A percentile compares a stretch with the other conserved stretches of the same genome.
phyloP scores from a whole-genome alignment of 169 alveolate genomes.

The Eimeria tenella region DNA sequence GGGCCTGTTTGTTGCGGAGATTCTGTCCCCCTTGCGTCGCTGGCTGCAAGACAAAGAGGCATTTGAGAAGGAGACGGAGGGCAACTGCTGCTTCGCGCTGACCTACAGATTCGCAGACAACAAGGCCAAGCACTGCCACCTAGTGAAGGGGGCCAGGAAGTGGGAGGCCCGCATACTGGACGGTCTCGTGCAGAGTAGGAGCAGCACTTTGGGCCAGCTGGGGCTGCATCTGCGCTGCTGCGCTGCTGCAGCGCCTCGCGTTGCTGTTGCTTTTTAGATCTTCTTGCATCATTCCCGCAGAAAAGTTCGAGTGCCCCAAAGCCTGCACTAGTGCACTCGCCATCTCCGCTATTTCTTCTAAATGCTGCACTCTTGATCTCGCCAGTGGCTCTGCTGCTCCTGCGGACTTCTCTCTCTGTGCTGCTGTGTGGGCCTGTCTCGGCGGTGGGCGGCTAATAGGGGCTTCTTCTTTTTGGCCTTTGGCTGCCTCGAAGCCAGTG shows the following conservation, averaged over 20 bases:
- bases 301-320: too few relatives aligned
- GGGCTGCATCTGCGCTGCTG: too few relatives aligned
- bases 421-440: neutral
- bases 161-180: slow-evolving; percentile 74
- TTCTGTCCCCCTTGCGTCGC: slow-evolving; percentile 31
- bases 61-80: slow-evolving; percentile 39
- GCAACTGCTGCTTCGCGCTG: slow-evolving; percentile 59
- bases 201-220: too few relatives aligned
- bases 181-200: slow-evolving; percentile 43
- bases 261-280: too few relatives aligned
- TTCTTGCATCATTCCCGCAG: too few relatives aligned
- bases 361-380: too few relatives aligned
- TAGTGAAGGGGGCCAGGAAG: slow-evolving; percentile 64
- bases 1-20: slow-evolving; percentile 70
- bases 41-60: slow-evolving; percentile 48
- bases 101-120: neutral
- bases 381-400: too few relatives aligned
- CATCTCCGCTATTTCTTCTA: too few relatives aligned
- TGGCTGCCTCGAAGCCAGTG: too few relatives aligned
- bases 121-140: slow-evolving; percentile 22
- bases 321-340: too few relatives aligned
- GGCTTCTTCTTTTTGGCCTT: neutral
- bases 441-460: neutral
- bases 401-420: too few relatives aligned
- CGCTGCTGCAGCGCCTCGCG: too few relatives aligned